Evolutionary conservation across 163 green algal species (phyloP).

Genomic region (Volvox carteri): DNA sequence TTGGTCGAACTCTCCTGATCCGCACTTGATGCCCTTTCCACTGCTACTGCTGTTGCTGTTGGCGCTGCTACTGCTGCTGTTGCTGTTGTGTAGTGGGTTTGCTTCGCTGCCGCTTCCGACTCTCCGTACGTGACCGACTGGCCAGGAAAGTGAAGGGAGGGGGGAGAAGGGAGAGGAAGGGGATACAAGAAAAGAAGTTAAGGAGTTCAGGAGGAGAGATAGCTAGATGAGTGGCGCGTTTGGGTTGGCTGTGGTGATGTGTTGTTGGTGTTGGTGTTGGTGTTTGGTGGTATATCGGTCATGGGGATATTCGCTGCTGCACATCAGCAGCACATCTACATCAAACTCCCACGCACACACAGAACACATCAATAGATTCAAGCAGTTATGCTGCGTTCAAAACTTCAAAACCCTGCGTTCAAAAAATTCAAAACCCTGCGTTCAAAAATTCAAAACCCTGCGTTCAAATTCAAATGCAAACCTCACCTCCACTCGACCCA

Average conservation of each 20-base stretch:
- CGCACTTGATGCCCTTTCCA: background rate
- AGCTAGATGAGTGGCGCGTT: no score
- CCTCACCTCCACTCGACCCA: conserved; percentile 35
- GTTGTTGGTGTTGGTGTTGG: background rate
- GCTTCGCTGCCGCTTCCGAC: background rate
- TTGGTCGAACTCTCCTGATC: no score
- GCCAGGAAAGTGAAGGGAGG: background rate
- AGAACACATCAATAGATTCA: background rate
- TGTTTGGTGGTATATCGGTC: background rate
- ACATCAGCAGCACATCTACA: background rate
- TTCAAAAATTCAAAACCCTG: background rate
- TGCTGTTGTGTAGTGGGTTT: background rate
- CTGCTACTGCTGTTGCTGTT: background rate
- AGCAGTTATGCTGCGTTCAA: background rate
- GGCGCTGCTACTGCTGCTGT: background rate
- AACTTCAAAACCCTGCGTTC: background rate
- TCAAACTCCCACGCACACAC: background rate
- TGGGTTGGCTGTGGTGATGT: background rate
- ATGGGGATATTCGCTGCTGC: background rate
- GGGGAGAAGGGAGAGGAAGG: background rate
- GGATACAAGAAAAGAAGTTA: background rate
- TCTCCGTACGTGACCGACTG: background rate
- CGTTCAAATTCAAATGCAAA: background rate
- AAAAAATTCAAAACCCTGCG: background rate
- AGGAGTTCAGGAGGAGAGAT: background rate